A percentile compares a stretch with the other conserved stretches of the same genome.
These are phyloP conservation scores for Lepraria neglecta DNA, from an alignment of 495 filamentous ascomycete genomes.

Conservation along the genomic window DNA sequence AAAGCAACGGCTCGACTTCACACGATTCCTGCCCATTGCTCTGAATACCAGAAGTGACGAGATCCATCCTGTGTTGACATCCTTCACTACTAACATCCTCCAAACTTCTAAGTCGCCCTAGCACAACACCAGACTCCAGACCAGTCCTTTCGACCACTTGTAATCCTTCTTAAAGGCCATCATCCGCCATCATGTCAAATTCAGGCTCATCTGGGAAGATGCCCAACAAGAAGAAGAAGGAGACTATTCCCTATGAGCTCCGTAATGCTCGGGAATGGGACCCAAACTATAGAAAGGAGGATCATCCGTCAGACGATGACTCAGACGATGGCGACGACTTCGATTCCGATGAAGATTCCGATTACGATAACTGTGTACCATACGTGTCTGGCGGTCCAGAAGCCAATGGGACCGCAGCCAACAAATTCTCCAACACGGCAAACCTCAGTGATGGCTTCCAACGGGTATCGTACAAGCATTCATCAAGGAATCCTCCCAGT, in stretches of 20 bases:
- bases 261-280: slow-evolving; percentile 17
- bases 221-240: slow-evolving; percentile 1
- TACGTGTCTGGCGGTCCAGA: not conserved
- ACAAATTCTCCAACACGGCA: not conserved
- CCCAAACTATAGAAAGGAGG: not conserved
- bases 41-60: too few relatives aligned
- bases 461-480: not conserved
- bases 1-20: too few relatives aligned
- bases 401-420: not conserved
- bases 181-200: not conserved
- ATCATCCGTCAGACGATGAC: not conserved
- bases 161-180: too few relatives aligned
- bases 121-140: too few relatives aligned
- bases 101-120: too few relatives aligned
- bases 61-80: too few relatives aligned
- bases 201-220: not conserved
- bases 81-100: too few relatives aligned
- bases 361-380: not conserved
- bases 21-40: too few relatives aligned
- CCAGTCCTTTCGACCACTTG: too few relatives aligned
- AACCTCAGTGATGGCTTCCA: slow-evolving; percentile 3
- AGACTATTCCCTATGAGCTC: slow-evolving; percentile 18
- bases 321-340: not conserved
- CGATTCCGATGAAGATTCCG: not conserved
- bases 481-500: not conserved